These are phyloP conservation scores for Jamesozyma lodderae DNA, from an alignment of 805 yeast genomes.

Conservation along the genomic window DNA sequence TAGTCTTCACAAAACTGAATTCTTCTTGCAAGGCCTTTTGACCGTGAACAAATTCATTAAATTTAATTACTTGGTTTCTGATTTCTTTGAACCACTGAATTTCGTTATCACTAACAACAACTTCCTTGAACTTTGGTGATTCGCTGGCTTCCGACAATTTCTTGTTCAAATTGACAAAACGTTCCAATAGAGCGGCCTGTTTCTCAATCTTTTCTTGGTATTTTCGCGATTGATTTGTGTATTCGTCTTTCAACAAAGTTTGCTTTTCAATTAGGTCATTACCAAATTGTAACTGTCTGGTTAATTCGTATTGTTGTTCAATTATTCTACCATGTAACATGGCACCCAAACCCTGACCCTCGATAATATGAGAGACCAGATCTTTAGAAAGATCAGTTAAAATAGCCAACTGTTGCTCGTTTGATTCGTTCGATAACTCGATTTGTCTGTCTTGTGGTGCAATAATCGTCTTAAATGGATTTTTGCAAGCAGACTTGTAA, in stretches of 20 bases:
- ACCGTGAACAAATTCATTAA: slow-evolving; percentile 28
- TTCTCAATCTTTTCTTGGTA: slow-evolving; percentile 22
- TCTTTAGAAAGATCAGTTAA: slow-evolving; percentile 20
- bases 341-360: slow-evolving; percentile 29
- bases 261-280: slow-evolving; percentile 17
- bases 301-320: slow-evolving; percentile 36
- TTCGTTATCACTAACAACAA: slow-evolving; percentile 35
- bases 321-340: slow-evolving; percentile 30
- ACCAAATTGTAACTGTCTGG: slow-evolving; percentile 32
- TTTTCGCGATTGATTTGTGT: slow-evolving; percentile 9
- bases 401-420: slow-evolving; percentile 22
- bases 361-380: slow-evolving; percentile 13
- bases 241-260: slow-evolving; percentile 8
- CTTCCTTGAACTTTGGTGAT: slow-evolving; percentile 12
- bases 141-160: slow-evolving; percentile 19
- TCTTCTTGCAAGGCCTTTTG: slow-evolving; percentile 22
- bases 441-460: slow-evolving; percentile 17
- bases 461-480: slow-evolving; percentile 14
- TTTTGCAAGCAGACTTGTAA: slow-evolving; percentile 10
- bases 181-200: slow-evolving; percentile 27
- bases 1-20: slow-evolving; percentile 22
- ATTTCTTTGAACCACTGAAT: slow-evolving; percentile 40
- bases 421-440: slow-evolving; percentile 15
- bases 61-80: slow-evolving; percentile 23
- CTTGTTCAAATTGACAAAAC: slow-evolving; percentile 26